These are phyloP conservation scores for Hyaloperonospora brassicae DNA, from an alignment of 352 stramenopile species.

Conservation along the genomic window DNA sequence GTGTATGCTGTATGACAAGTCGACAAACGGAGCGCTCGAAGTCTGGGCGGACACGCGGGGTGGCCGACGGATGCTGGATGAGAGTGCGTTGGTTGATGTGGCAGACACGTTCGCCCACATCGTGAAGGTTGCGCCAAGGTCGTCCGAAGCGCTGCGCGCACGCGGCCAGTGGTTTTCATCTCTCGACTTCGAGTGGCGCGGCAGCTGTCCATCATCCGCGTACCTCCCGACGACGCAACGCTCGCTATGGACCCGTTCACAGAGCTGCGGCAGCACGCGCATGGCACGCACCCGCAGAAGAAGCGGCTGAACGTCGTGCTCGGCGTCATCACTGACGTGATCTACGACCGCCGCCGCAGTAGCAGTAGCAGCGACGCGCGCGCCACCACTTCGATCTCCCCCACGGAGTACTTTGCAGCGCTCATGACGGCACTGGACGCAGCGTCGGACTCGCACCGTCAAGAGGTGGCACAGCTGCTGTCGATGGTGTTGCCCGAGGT, in stretches of 20 bases:
- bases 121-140: not conserved
- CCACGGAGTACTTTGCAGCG: slow-evolving; percentile 82
- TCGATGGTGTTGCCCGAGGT: slow-evolving; percentile 66
- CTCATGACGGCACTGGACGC: slow-evolving; percentile 83
- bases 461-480: slow-evolving; percentile 72
- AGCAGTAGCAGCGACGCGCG: slow-evolving; percentile 10
- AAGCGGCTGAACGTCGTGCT: slow-evolving; percentile 79
- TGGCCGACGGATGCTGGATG: no score
- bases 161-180: slow-evolving; percentile 28
- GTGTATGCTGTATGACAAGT: slow-evolving; percentile 3
- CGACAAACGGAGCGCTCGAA: slow-evolving; percentile 1
- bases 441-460: slow-evolving; percentile 56
- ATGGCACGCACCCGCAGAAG: slow-evolving; percentile 71
- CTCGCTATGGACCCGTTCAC: slow-evolving; percentile 49
- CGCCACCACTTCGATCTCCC: slow-evolving; percentile 37
- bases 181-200: not conserved
- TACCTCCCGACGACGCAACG: no score
- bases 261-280: slow-evolving; percentile 73
- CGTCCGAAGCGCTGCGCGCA: not conserved
- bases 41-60: no score
- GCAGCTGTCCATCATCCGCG: no score
- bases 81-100: no score
- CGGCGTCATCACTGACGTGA: slow-evolving; percentile 73
- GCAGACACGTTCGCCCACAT: no score
- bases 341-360: slow-evolving; percentile 56